Evolutionary conservation across 2,329 filamentous ascomycete species (phyloP).

Genomic region (Colletotrichum coccodes): DNA sequence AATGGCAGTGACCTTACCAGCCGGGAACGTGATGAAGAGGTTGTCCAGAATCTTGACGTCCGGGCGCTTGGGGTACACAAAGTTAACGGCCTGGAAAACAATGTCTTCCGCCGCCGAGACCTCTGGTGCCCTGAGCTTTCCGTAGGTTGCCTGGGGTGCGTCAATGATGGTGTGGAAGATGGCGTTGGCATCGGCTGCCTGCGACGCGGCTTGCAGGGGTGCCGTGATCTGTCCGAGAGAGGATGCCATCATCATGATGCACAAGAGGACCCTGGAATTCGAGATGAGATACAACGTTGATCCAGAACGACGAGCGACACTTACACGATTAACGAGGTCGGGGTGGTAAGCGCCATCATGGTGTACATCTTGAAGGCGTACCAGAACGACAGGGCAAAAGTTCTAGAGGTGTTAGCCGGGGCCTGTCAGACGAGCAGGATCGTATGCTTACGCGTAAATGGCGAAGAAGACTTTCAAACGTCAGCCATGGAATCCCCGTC

Average conservation of each 20-base stretch:
- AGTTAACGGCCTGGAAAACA: constrained; percentile 42
- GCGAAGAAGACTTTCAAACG: constrained; percentile 31
- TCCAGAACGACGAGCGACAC: neutral
- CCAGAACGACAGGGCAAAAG: constrained; percentile 36
- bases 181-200: constrained; percentile 47
- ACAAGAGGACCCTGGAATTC: constrained; percentile 34
- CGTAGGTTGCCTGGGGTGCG: constrained; percentile 49
- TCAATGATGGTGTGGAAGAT: constrained; percentile 55
- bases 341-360: constrained; percentile 32
- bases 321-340: constrained; percentile 37
- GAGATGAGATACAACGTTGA: neutral
- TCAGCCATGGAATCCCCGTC: constrained; percentile 16
- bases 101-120: constrained; percentile 64
- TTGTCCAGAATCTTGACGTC: constrained; percentile 45
- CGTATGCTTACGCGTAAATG: constrained; percentile 32
- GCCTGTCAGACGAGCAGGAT: neutral
- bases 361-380: constrained; percentile 36
- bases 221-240: constrained; percentile 45
- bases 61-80: constrained; percentile 48
- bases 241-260: constrained; percentile 42
- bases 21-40: constrained; percentile 45
- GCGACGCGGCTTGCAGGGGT: constrained; percentile 46
- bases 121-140: constrained; percentile 59
- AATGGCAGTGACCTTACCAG: constrained; percentile 43
- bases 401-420: constrained; percentile 23